These are phyloP conservation scores for Porogramme epimiltina DNA, from an alignment of 1,284 basidiomycete species.

Conservation along the genomic window DNA sequence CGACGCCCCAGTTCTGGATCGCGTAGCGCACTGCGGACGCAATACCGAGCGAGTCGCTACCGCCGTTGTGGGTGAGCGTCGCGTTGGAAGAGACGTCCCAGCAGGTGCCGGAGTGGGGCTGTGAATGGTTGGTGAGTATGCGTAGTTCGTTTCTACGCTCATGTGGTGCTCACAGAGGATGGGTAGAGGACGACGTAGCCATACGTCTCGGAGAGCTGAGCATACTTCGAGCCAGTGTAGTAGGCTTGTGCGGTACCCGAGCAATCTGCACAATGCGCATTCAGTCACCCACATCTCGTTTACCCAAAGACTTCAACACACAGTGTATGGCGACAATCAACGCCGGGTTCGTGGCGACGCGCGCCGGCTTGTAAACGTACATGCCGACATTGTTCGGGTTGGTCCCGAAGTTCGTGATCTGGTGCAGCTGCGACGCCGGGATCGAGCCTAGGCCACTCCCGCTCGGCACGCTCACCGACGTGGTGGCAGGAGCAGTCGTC, in stretches of 20 bases:
- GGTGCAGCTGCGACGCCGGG: constrained; percentile 21
- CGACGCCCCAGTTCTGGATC: constrained; percentile 49
- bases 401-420: constrained; percentile 40
- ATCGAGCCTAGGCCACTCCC: constrained; percentile 12
- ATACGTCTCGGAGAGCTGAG: constrained; percentile 49
- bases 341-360: constrained; percentile 38
- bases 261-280: constrained; percentile 44
- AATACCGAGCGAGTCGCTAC: constrained; percentile 56
- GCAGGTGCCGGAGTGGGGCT: constrained; percentile 48
- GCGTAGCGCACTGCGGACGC: constrained; percentile 50
- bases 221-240: constrained; percentile 51
- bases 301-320: constrained; percentile 39
- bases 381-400: constrained; percentile 54
- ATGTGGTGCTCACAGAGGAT: constrained; percentile 46
- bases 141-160: not conserved
- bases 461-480: no score
- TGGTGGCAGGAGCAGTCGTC: constrained; percentile 7
- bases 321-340: constrained; percentile 48
- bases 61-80: constrained; percentile 55
- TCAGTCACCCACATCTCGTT: not conserved
- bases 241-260: constrained; percentile 52
- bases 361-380: constrained; percentile 50
- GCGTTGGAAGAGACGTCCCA: constrained; percentile 55
- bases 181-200: constrained; percentile 50
- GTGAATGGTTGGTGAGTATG: constrained; percentile 8